Evolutionary conservation across 2,329 filamentous ascomycete species (phyloP).

Genomic region (Magnaporthiopsis poae): DNA sequence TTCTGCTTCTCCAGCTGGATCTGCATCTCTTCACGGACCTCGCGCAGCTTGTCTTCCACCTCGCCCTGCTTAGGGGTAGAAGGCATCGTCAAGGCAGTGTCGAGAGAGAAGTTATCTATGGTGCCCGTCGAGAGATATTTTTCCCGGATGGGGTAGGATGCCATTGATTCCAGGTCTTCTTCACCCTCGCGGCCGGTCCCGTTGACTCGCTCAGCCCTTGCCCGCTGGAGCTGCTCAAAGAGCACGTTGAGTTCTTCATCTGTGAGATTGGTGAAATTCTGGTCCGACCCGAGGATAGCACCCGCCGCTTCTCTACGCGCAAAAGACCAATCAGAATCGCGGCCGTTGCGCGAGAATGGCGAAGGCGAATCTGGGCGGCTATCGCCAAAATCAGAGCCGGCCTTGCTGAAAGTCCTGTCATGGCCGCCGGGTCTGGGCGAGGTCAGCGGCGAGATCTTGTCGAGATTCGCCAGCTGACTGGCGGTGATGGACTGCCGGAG

Average conservation of each 20-base stretch:
- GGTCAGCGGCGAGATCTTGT: constrained; percentile 45
- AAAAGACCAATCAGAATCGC: constrained; percentile 90
- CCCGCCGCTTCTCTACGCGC: constrained; percentile 87
- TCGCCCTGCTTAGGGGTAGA: constrained; percentile 77
- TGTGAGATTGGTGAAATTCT: constrained; percentile 78
- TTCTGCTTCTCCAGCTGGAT: constrained; percentile 72
- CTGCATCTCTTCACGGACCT: constrained; percentile 75
- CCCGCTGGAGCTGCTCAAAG: constrained; percentile 87
- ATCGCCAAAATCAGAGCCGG: constrained; percentile 67
- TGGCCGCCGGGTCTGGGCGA: constrained; percentile 56
- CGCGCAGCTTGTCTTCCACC: constrained; percentile 62
- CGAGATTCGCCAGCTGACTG: constrained; percentile 51
- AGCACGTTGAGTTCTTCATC: constrained; percentile 90
- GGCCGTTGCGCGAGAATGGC: constrained; percentile 51
- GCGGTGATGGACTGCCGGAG: constrained; percentile 71
- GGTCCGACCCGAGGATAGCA: constrained; percentile 79
- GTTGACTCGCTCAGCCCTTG: constrained; percentile 64
- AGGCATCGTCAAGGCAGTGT: constrained; percentile 87
- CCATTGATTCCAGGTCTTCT: constrained; percentile 81
- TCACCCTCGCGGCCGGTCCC: constrained; percentile 57
- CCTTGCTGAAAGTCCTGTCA: constrained; percentile 69
- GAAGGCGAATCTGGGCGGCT: constrained; percentile 73
- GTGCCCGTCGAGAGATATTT: constrained; percentile 95
- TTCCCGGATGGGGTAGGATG: constrained; percentile 78
- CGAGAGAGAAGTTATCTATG: constrained; percentile 88